These are phyloP conservation scores for Psilocybe cubensis DNA, from an alignment of 768 basidiomycete species.

Conservation along the genomic window DNA sequence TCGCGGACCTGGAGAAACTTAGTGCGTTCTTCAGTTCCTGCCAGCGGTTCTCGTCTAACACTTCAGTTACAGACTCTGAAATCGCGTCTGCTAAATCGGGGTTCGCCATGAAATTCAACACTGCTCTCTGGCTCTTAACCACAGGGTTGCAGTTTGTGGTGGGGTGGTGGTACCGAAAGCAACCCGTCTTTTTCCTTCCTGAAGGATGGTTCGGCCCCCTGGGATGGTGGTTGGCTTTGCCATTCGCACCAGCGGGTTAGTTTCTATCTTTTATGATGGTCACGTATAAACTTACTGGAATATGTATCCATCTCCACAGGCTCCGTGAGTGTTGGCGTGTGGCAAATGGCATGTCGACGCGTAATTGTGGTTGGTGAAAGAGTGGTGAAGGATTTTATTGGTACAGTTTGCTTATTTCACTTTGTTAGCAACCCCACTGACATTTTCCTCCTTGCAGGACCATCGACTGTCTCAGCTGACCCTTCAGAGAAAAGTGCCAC, in stretches of 20 bases:
- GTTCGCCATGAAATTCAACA: slow-evolving; percentile 75
- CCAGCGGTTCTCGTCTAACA: slow-evolving; percentile 3
- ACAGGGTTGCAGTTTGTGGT: slow-evolving; percentile 83
- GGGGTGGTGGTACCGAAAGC: slow-evolving; percentile 89
- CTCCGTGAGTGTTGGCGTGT: slow-evolving; percentile 89
- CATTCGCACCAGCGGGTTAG: slow-evolving; percentile 87
- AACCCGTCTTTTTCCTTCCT: slow-evolving; percentile 95
- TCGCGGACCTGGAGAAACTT: slow-evolving; percentile 88
- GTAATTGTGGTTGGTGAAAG: slow-evolving; percentile 81
- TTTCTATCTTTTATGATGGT: slow-evolving; percentile 1
- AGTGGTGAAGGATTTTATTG: slow-evolving; percentile 64
- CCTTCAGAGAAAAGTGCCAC: slow-evolving; percentile 13
- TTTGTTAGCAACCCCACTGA: neutral
- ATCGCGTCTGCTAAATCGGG: slow-evolving; percentile 59
- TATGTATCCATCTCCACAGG: slow-evolving; percentile 47
- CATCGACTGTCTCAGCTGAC: neutral
- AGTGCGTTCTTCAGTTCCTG: slow-evolving; percentile 61
- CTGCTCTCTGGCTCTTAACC: slow-evolving; percentile 80
- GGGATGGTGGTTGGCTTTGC: slow-evolving; percentile 86
- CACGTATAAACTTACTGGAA: neutral
- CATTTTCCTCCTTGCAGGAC: neutral
- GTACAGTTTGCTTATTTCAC: slow-evolving; percentile 33
- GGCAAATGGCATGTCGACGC: slow-evolving; percentile 93
- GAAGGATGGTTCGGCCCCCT: slow-evolving; percentile 88
- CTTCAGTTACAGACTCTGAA: slow-evolving; percentile 58